Conservation (phyloP, 208 protist species). For the Leishmania amazonensis region DNA sequence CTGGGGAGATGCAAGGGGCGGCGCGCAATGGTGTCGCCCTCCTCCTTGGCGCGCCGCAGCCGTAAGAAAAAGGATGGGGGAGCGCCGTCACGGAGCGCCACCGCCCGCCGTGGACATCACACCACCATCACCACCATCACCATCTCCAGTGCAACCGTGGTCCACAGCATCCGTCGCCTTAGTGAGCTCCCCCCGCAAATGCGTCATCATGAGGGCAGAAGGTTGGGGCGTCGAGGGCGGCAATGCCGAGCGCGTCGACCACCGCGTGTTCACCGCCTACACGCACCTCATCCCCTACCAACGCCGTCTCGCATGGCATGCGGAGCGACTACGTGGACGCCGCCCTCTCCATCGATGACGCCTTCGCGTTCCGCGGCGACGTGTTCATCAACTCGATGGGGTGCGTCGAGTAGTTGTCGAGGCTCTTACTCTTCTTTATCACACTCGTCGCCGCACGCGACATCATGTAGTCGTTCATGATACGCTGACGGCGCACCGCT, state of each 20-base stretch:
- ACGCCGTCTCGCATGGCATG: neutral
- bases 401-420: conserved; percentile 67
- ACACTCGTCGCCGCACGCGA: conserved; percentile 29
- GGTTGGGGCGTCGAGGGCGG: neutral
- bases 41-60: neutral
- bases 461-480: conserved; percentile 46
- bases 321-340: neutral
- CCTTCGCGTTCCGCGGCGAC: conserved; percentile 24
- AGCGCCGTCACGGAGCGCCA: neutral
- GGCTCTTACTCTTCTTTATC: conserved; percentile 29
- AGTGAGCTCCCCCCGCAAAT: neutral
- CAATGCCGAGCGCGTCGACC: neutral
- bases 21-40: neutral
- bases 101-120: neutral
- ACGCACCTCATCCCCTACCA: conserved; percentile 10
- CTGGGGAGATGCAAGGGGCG: neutral
- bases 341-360: conserved; percentile 3
- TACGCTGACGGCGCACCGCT: conserved; percentile 32
- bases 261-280: neutral
- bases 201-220: neutral
- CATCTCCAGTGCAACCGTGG: neutral
- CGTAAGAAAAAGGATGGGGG: neutral
- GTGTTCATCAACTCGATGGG: conserved; percentile 82
- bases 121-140: neutral
- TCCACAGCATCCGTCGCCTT: neutral